A percentile compares a stretch with the other conserved stretches of the same genome.
Conservation (phyloP, 176 grass and related monocot species). For the Bothriochloa decipiens region DNA sequence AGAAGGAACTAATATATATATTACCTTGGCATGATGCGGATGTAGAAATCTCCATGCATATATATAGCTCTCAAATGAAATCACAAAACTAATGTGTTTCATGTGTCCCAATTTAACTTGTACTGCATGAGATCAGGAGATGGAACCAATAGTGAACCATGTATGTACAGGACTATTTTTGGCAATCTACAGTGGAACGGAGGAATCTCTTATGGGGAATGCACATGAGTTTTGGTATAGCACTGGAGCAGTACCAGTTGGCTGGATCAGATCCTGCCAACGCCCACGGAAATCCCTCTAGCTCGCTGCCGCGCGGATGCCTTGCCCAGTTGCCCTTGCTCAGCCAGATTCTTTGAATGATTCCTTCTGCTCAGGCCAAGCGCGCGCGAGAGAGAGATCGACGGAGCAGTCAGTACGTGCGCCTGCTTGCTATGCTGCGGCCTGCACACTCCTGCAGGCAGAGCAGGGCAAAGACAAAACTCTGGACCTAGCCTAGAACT, state of each 20-base stretch:
- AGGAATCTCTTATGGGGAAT: constrained; percentile 54
- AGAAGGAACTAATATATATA: not conserved
- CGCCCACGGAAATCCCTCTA: constrained; percentile 27
- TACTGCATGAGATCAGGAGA: not conserved
- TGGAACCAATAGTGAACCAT: not conserved
- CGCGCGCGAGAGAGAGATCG: not conserved
- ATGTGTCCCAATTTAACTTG: not conserved
- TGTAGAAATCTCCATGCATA: not conserved
- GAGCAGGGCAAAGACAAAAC: constrained; percentile 21
- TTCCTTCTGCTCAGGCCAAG: constrained; percentile 1
- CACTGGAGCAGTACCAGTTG: constrained; percentile 10
- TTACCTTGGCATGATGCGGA: not conserved
- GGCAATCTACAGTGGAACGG: constrained; percentile 53
- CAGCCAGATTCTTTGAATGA: constrained; percentile 5
- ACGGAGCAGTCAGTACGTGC: not conserved
- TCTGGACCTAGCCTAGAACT: not conserved
- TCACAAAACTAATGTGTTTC: not conserved
- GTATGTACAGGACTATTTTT: constrained; percentile 48
- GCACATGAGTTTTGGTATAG: constrained; percentile 52
- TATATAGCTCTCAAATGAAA: not conserved
- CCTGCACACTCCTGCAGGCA: no score
- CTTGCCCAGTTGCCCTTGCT: not conserved
- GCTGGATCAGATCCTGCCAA: constrained; percentile 36
- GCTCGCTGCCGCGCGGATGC: not conserved
- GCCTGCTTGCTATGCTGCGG: not conserved